Conservation (phyloP, 2,329 filamentous ascomycete genomes). For the Sporothrix curviconia region DNA sequence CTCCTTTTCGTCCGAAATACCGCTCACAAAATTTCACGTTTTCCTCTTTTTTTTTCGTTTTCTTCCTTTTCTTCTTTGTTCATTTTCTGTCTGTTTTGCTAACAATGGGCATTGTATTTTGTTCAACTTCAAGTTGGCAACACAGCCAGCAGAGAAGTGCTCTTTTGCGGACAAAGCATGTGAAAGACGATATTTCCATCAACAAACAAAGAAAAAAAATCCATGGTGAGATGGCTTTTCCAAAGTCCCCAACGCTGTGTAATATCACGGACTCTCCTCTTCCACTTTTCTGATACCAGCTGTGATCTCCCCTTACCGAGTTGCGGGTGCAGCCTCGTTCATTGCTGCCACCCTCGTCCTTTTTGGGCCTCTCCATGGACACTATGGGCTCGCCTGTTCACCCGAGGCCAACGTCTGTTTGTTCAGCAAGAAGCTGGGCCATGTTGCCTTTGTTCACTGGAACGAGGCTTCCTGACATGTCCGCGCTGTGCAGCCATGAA, state of each 20-base stretch:
- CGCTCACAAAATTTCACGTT: background rate
- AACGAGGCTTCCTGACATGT: background rate
- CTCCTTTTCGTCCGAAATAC: background rate
- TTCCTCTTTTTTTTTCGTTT: background rate
- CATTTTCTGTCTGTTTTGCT: background rate
- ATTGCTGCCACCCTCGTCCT: background rate
- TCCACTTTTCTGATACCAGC: background rate
- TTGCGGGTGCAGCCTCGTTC: background rate
- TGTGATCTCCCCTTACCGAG: no score
- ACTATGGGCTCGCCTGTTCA: background rate
- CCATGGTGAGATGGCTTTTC: background rate
- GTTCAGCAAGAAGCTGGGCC: background rate
- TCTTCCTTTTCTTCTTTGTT: background rate
- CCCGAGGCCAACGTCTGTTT: background rate
- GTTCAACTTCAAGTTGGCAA: background rate
- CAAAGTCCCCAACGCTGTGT: background rate
- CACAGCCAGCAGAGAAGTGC: background rate
- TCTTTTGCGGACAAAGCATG: background rate
- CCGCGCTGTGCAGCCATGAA: background rate
- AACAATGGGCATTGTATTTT: background rate
- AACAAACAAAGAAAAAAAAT: constrained; percentile 1
- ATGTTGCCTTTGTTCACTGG: constrained; percentile 1
- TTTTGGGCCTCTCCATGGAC: background rate
- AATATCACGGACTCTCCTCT: background rate
- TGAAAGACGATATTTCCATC: background rate